phyloP scores from a whole-genome alignment of 768 basidiomycete genomes.

The Candolleomyces aberdarensis region DNA sequence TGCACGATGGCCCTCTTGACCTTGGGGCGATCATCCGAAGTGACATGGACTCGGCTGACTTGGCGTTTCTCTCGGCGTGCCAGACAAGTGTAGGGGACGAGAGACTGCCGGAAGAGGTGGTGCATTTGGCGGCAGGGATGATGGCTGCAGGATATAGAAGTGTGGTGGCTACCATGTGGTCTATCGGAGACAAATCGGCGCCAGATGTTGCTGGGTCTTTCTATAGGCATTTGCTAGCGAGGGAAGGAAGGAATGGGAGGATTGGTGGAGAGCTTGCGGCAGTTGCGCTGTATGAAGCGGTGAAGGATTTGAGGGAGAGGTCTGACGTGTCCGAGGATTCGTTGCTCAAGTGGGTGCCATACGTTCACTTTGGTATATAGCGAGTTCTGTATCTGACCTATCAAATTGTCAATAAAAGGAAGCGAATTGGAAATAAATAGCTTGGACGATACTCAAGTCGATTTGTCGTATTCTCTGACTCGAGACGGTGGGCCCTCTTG shows the following conservation, averaged over 20 bases:
- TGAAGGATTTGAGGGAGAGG: conserved; percentile 10
- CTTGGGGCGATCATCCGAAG: conserved; percentile 10
- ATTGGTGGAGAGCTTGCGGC: conserved; percentile 12
- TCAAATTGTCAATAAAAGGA: no score
- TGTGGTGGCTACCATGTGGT: conserved; percentile 40
- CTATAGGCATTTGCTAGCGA: conserved; percentile 17
- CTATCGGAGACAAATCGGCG: conserved; percentile 28
- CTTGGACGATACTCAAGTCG: no score
- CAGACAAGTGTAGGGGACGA: conserved; percentile 31
- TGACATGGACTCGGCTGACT: conserved; percentile 13
- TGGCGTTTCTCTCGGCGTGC: conserved; percentile 41
- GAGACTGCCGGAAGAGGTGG: conserved; percentile 28
- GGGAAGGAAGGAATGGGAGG: background rate
- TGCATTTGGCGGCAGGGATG: conserved; percentile 40
- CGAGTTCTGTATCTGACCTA: no score
- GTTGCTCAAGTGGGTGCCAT: conserved; percentile 16
- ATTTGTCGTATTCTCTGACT: no score
- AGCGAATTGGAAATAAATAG: no score
- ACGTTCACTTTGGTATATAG: conserved; percentile 9
- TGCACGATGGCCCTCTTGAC: conserved; percentile 18
- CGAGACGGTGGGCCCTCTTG: no score
- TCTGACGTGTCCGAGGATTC: conserved; percentile 5
- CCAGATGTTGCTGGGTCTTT: conserved; percentile 25
- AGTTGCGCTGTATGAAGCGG: conserved; percentile 15
- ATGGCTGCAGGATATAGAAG: conserved; percentile 23